phyloP scores from a whole-genome alignment of 1,284 basidiomycete species.

The Ceratobasidium sp. region DNA sequence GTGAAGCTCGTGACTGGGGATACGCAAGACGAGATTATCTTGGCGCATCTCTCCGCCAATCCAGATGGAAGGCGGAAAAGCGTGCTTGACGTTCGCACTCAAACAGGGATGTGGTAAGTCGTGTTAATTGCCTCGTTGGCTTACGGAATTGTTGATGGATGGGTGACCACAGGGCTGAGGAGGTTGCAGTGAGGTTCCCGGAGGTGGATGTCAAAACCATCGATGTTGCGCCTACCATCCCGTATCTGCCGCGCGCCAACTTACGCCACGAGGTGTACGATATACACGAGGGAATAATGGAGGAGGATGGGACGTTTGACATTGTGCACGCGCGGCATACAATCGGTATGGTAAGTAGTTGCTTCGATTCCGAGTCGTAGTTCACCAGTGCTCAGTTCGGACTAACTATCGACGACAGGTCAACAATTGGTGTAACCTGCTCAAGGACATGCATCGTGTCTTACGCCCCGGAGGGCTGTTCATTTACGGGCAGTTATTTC shows the following conservation, averaged over 20 bases:
- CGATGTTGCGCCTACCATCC: constrained; percentile 46
- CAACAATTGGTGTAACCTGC: constrained; percentile 34
- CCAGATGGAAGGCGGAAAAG: constrained; percentile 32
- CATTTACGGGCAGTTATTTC: constrained; percentile 45
- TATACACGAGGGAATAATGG: constrained; percentile 44
- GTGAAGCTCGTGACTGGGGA: constrained; percentile 42
- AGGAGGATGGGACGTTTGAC: constrained; percentile 43
- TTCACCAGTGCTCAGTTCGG: not conserved
- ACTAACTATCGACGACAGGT: not conserved
- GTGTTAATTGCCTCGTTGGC: not conserved
- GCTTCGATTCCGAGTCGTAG: not conserved
- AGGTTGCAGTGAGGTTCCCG: constrained; percentile 43
- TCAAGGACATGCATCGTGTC: constrained; percentile 43
- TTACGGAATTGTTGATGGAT: not conserved
- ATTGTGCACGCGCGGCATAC: constrained; percentile 45
- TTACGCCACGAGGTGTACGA: constrained; percentile 46
- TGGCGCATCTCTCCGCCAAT: not conserved
- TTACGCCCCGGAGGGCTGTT: constrained; percentile 46
- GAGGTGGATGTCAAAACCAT: constrained; percentile 46
- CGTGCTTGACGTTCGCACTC: constrained; percentile 46
- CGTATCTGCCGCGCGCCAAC: constrained; percentile 44
- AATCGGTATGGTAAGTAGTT: constrained; percentile 11
- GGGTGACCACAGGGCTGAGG: constrained; percentile 44
- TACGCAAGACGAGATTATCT: constrained; percentile 5
- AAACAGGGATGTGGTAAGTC: constrained; percentile 46